A percentile compares a stretch with the other conserved stretches of the same genome.
Conservation (phyloP, 768 basidiomycete species). For the Leccinellum luteum region DNA sequence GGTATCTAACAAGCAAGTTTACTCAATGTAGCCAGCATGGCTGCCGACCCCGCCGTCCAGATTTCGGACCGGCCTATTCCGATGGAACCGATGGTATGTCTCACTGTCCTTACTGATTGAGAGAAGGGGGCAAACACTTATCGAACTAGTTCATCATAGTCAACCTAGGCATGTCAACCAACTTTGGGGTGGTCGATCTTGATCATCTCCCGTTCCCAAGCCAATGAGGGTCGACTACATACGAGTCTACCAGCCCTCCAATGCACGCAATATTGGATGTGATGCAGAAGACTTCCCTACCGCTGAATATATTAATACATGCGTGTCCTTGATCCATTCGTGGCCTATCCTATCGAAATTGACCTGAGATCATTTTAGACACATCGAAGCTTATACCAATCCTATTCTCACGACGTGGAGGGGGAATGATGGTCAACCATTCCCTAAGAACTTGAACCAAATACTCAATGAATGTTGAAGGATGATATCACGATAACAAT, state of each 20-base stretch:
- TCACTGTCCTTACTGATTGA: neutral
- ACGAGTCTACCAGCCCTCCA: slow-evolving; percentile 69
- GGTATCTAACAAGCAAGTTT: too few species aligned
- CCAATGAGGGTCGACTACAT: slow-evolving; percentile 52
- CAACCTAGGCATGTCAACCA: slow-evolving; percentile 59
- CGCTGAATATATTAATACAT: slow-evolving; percentile 65
- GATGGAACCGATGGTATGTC: slow-evolving; percentile 80
- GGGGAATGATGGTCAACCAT: slow-evolving; percentile 43
- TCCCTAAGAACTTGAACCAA: slow-evolving; percentile 53
- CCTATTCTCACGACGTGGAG: slow-evolving; percentile 45
- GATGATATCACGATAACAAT: neutral
- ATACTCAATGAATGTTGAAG: slow-evolving; percentile 40
- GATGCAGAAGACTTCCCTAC: too few species aligned
- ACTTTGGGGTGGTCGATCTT: slow-evolving; percentile 58
- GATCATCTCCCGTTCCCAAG: slow-evolving; percentile 49
- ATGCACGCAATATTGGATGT: slow-evolving; percentile 61
- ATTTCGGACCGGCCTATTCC: slow-evolving; percentile 70
- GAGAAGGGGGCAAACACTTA: too few species aligned
- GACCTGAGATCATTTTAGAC: slow-evolving; percentile 34
- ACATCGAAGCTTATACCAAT: slow-evolving; percentile 70
- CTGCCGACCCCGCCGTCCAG: slow-evolving; percentile 52
- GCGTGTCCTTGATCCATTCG: slow-evolving; percentile 21
- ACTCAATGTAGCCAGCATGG: slow-evolving; percentile 66
- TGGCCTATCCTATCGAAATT: neutral
- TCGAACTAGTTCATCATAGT: slow-evolving; percentile 53